These are phyloP conservation scores for Monosporascus ibericus DNA, from an alignment of 2,329 filamentous ascomycete genomes.

Conservation along the genomic window DNA sequence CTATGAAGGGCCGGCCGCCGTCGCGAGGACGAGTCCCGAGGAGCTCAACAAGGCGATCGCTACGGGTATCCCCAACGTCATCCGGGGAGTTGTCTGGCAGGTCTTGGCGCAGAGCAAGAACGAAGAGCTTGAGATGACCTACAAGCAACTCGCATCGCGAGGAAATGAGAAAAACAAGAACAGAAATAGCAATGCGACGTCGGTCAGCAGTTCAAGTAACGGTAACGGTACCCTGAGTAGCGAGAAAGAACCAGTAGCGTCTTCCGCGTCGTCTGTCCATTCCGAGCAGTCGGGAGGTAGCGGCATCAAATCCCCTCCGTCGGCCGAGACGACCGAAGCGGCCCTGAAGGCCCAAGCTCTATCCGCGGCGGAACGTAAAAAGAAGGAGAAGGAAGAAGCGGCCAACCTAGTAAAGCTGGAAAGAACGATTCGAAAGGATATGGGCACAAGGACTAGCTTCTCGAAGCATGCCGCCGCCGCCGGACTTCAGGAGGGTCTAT, in stretches of 20 bases:
- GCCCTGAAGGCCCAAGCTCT: slow-evolving; percentile 58
- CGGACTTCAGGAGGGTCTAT: slow-evolving; percentile 87
- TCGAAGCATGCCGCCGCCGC: slow-evolving; percentile 92
- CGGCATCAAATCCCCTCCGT: slow-evolving; percentile 46
- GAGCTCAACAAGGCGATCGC: slow-evolving; percentile 89
- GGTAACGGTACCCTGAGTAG: slow-evolving; percentile 41
- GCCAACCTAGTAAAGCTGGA: slow-evolving; percentile 74
- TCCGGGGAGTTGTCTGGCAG: slow-evolving; percentile 98
- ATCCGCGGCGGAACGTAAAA: slow-evolving; percentile 62
- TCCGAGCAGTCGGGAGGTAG: slow-evolving; percentile 66
- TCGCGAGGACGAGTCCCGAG: slow-evolving; percentile 80
- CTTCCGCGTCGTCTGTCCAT: slow-evolving; percentile 78
- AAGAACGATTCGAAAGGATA: slow-evolving; percentile 82
- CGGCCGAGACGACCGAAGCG: slow-evolving; percentile 59
- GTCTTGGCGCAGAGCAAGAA: slow-evolving; percentile 94
- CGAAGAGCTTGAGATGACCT: slow-evolving; percentile 80
- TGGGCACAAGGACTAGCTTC: slow-evolving; percentile 90
- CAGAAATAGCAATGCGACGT: slow-evolving; percentile 48
- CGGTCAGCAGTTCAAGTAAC: slow-evolving; percentile 46
- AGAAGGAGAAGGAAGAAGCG: slow-evolving; percentile 72
- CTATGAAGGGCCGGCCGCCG: slow-evolving; percentile 84
- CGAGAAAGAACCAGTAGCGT: slow-evolving; percentile 62
- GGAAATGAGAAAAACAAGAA: slow-evolving; percentile 77
- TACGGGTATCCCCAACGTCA: slow-evolving; percentile 87
- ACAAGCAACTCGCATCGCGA: slow-evolving; percentile 70